phyloP scores from a whole-genome alignment of 257 asterid genomes.

The Plectranthus barbatus region DNA sequence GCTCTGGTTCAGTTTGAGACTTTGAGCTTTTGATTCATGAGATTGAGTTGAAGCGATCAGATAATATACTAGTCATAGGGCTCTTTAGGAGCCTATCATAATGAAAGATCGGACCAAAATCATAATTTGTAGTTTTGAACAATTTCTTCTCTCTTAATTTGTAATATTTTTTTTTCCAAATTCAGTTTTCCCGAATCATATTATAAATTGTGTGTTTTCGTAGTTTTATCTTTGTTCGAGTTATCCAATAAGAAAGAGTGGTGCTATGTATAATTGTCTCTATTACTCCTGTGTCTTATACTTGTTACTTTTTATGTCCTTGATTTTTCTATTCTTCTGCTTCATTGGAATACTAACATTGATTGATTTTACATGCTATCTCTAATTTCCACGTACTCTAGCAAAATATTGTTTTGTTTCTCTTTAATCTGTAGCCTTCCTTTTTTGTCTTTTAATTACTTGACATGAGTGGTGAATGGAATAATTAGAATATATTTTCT shows the following conservation, averaged over 20 bases:
- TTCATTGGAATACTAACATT: neutral
- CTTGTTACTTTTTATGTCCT: neutral
- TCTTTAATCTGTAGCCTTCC: neutral
- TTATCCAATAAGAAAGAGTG: slow-evolving; percentile 29
- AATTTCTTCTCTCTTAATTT: neutral
- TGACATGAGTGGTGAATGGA: neutral
- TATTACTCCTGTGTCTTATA: neutral
- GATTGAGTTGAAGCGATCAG: no score
- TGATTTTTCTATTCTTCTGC: neutral
- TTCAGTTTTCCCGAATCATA: neutral
- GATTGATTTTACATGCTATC: no score
- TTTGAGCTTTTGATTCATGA: no score
- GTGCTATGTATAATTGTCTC: slow-evolving; percentile 11
- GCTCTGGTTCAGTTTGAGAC: no score
- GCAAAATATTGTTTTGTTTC: no score
- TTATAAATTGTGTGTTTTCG: neutral
- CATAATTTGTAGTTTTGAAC: no score
- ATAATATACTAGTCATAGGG: no score
- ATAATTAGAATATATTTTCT: neutral
- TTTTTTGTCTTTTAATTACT: neutral
- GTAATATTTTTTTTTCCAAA: neutral
- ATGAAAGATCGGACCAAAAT: no score
- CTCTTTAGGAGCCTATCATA: no score
- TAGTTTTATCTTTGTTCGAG: neutral
- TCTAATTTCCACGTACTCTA: no score